Conservation (phyloP, 768 basidiomycete species). For the Suillus sp. region DNA sequence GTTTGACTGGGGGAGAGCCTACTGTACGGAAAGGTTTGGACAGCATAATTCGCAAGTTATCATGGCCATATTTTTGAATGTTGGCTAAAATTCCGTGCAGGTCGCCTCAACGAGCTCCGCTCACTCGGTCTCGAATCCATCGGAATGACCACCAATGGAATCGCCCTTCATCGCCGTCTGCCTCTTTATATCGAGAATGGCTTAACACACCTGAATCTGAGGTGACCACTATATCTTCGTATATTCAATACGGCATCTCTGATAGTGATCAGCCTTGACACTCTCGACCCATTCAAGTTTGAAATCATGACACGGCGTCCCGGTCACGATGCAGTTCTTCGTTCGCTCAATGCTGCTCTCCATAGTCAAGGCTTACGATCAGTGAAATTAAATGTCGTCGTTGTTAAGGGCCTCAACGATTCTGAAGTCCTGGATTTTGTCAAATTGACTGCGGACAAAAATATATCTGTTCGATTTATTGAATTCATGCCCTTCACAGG, state of each 20-base stretch:
- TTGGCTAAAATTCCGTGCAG: constrained; percentile 38
- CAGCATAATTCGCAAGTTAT: constrained; percentile 64
- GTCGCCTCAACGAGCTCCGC: constrained; percentile 61
- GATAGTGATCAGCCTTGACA: constrained; percentile 62
- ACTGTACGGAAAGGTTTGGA: constrained; percentile 76
- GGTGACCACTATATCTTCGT: constrained; percentile 37
- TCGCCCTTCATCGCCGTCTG: constrained; percentile 74
- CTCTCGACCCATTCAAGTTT: constrained; percentile 84
- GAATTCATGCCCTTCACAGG: constrained; percentile 96
- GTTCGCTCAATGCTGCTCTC: constrained; percentile 65
- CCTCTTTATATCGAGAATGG: constrained; percentile 67
- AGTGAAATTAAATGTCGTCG: constrained; percentile 84
- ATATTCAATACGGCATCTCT: constrained; percentile 8
- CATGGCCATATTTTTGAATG: not conserved
- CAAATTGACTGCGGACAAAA: constrained; percentile 64
- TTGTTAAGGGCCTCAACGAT: constrained; percentile 82
- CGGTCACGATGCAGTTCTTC: constrained; percentile 77
- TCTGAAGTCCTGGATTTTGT: constrained; percentile 79
- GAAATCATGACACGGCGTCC: constrained; percentile 82
- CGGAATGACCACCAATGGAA: constrained; percentile 85
- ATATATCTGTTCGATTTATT: constrained; percentile 80
- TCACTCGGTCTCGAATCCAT: constrained; percentile 67
- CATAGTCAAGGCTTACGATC: constrained; percentile 49
- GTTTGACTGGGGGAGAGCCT: constrained; percentile 88
- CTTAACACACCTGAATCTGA: constrained; percentile 74